Conservation (phyloP, 306 rosid species). For the Castanea sativa region DNA sequence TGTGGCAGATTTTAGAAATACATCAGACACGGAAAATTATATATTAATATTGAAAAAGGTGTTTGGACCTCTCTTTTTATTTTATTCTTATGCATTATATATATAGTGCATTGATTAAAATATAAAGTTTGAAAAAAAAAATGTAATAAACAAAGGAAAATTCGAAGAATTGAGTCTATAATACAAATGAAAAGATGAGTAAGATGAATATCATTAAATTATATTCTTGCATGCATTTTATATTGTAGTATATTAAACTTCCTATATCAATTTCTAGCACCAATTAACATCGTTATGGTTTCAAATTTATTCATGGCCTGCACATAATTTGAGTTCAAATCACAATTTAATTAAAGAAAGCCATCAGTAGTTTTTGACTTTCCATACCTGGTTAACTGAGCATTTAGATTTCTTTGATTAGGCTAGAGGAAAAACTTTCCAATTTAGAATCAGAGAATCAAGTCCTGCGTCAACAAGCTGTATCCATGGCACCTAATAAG, state of each 20-base stretch:
- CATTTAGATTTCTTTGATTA: constrained; percentile 38
- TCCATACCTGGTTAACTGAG: constrained; percentile 27
- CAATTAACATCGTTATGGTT: neutral
- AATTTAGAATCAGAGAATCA: constrained; percentile 86
- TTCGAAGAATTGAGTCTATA: too few species aligned
- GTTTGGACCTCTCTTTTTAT: too few species aligned
- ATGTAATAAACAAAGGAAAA: too few species aligned
- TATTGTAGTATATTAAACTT: neutral
- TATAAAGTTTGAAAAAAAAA: too few species aligned
- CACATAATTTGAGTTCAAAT: neutral
- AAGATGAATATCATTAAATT: too few species aligned
- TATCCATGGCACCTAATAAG: constrained; percentile 87
- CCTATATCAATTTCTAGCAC: neutral
- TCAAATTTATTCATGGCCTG: neutral
- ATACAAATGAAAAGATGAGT: too few species aligned
- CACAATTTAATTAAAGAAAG: neutral
- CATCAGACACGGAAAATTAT: too few species aligned
- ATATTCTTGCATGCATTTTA: too few species aligned
- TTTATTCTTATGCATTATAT: too few species aligned
- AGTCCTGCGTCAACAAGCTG: constrained; percentile 88
- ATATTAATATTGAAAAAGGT: too few species aligned
- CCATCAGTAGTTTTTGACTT: constrained; percentile 18
- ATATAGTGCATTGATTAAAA: too few species aligned
- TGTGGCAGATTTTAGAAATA: too few species aligned
- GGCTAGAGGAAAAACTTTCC: constrained; percentile 84